These are phyloP conservation scores for Soucietia sequanensis DNA, from an alignment of 805 yeast genomes.

Conservation along the genomic window DNA sequence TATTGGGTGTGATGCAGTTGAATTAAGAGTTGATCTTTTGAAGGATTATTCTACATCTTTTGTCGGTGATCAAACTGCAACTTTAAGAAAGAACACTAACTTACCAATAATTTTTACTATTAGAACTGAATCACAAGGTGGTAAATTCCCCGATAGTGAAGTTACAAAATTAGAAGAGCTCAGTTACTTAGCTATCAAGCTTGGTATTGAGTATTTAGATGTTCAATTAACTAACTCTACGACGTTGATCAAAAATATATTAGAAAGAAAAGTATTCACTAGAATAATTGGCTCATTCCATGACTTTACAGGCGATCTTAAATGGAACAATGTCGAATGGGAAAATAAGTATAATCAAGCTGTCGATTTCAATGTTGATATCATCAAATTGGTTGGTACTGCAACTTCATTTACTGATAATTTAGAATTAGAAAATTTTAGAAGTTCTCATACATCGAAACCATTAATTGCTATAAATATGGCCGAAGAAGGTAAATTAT, in stretches of 20 bases:
- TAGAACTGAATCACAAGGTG: constrained; percentile 80
- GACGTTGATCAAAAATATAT: constrained; percentile 49
- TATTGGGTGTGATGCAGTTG: constrained; percentile 78
- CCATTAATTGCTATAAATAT: constrained; percentile 85
- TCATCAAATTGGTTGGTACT: constrained; percentile 79
- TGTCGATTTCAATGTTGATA: constrained; percentile 59
- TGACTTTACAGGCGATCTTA: constrained; percentile 59
- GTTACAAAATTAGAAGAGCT: constrained; percentile 47
- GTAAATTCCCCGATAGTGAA: constrained; percentile 66
- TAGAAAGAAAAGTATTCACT: constrained; percentile 56
- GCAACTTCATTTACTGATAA: constrained; percentile 70
- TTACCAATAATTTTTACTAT: constrained; percentile 82
- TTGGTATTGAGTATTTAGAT: constrained; percentile 81
- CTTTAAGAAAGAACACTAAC: constrained; percentile 59
- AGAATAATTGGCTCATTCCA: constrained; percentile 82
- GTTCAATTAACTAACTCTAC: constrained; percentile 71
- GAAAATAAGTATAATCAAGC: constrained; percentile 70
- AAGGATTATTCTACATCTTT: constrained; percentile 47
- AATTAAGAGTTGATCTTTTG: constrained; percentile 75
- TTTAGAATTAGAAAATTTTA: constrained; percentile 66
- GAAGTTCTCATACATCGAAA: constrained; percentile 47
- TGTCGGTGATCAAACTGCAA: constrained; percentile 72
- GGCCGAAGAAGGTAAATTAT: constrained; percentile 73
- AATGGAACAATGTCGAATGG: constrained; percentile 76
- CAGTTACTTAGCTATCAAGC: constrained; percentile 60